phyloP scores from a whole-genome alignment of 169 alveolate species.

The Eimeria nieschulzi region DNA sequence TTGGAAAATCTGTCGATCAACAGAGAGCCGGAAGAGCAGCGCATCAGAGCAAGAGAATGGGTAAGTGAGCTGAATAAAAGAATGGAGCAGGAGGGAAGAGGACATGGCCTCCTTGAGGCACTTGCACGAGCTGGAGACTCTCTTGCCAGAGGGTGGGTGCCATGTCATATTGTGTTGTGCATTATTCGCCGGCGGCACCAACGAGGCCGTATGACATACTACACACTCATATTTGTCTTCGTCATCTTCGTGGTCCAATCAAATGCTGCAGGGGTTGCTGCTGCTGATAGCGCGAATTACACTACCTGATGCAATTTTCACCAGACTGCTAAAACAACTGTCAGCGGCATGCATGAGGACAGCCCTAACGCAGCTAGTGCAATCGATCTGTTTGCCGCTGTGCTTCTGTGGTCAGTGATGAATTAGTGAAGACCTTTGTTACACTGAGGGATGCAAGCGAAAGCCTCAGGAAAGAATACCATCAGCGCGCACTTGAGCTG shows the following conservation, averaged over 20 bases:
- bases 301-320: too few relatives aligned
- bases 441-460: background rate
- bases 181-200: background rate
- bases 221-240: too few relatives aligned
- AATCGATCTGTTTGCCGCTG: too few relatives aligned
- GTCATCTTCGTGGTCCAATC: too few relatives aligned
- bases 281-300: too few relatives aligned
- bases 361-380: too few relatives aligned
- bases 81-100: constrained; percentile 29
- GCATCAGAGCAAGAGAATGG: constrained; percentile 17
- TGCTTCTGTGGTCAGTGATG: constrained; percentile 9
- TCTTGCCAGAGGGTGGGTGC: constrained; percentile 26
- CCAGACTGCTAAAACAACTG: too few relatives aligned
- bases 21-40: constrained; percentile 38
- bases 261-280: too few relatives aligned
- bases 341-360: too few relatives aligned
- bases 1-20: background rate
- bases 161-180: background rate
- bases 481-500: constrained; percentile 18
- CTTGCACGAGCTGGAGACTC: background rate
- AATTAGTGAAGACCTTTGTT: background rate
- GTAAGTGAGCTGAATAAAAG: background rate
- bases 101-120: constrained; percentile 30
- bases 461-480: constrained; percentile 1
- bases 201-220: background rate